Percentiles rank a stretch among this genome's conserved stretches.
phyloP scores from a whole-genome alignment of 345 rosid genomes.

The Mangifera indica region DNA sequence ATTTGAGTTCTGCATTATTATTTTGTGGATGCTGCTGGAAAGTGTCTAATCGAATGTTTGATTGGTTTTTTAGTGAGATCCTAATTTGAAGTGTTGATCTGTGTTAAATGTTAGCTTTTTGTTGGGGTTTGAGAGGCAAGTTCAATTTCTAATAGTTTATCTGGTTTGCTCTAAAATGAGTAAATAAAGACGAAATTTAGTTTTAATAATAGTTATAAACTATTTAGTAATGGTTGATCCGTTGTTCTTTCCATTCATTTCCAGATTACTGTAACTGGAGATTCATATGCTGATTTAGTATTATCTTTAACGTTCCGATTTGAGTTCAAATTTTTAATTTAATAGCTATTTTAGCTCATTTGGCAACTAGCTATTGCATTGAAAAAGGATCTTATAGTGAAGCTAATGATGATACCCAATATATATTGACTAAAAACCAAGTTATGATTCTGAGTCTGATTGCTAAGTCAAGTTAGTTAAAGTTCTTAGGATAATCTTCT shows the following conservation, averaged over 20 bases:
- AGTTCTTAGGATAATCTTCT: background rate
- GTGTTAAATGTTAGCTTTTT: slow-evolving; percentile 4
- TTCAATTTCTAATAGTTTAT: background rate
- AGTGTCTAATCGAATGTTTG: background rate
- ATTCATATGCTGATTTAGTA: slow-evolving; percentile 4
- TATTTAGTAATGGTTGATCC: background rate
- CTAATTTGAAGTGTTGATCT: background rate
- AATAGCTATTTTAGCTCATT: background rate
- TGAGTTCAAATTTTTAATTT: background rate
- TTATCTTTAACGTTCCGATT: background rate
- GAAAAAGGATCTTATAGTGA: background rate
- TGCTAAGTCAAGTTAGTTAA: background rate
- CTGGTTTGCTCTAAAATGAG: background rate
- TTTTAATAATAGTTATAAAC: background rate
- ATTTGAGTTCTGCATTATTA: background rate
- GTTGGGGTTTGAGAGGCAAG: background rate
- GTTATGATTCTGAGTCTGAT: background rate
- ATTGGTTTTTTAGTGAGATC: background rate
- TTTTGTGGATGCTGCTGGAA: background rate
- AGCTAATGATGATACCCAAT: background rate
- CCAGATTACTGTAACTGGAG: background rate
- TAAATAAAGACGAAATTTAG: background rate
- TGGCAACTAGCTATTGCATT: background rate
- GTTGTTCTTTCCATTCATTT: background rate
- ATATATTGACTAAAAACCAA: background rate